Conservation (phyloP, 192 early-diverging fungal genomes). For the Phlyctochytrium planicorne region DNA sequence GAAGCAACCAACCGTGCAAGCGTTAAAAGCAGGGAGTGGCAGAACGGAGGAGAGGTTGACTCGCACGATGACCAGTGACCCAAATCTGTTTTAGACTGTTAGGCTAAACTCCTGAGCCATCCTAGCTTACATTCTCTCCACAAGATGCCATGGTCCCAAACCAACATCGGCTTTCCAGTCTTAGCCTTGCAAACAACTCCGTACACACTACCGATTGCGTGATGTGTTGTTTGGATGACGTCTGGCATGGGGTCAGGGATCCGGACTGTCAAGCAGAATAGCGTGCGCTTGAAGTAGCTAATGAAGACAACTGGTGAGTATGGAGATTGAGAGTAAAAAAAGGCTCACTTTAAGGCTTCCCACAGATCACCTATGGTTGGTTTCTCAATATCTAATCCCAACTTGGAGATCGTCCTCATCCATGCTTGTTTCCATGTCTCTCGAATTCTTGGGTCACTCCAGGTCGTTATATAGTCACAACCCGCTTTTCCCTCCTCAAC, state of each 20-base stretch:
- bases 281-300: neutral
- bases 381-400: neutral
- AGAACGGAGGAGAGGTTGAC: neutral
- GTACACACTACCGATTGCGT: neutral
- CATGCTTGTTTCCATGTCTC: neutral
- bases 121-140: neutral
- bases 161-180: neutral
- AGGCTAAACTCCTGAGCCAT: too few relatives aligned
- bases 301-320: too few relatives aligned
- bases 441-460: neutral
- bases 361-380: neutral
- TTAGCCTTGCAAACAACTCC: neutral
- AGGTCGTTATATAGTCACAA: neutral
- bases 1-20: neutral
- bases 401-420: too few relatives aligned
- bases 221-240: neutral
- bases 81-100: too few relatives aligned
- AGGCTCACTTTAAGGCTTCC: neutral
- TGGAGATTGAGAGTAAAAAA: neutral
- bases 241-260: neutral
- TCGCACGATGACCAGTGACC: neutral
- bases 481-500: too few relatives aligned
- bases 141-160: neutral
- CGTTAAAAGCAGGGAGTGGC: neutral
- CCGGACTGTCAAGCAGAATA: neutral